These are phyloP conservation scores for Emiliania huxleyi DNA, from an alignment of 78 protist genomes.

Conservation along the genomic window DNA sequence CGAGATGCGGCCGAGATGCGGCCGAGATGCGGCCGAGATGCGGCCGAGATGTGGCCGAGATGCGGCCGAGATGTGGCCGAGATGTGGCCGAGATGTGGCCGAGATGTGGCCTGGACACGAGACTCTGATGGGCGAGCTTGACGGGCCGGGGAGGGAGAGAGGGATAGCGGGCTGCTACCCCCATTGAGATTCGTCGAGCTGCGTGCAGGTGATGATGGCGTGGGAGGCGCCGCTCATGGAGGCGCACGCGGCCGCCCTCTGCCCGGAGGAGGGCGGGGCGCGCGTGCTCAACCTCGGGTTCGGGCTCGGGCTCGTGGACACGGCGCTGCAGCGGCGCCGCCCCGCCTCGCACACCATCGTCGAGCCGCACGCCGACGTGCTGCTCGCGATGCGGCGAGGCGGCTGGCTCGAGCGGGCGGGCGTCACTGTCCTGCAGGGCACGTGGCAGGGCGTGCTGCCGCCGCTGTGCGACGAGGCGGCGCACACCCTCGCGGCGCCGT, in stretches of 20 bases:
- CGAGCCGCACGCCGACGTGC: constrained; percentile 44
- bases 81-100: too few species aligned
- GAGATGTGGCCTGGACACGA: too few species aligned
- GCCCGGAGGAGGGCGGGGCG: neutral
- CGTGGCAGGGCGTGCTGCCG: constrained; percentile 41
- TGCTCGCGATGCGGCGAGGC: neutral
- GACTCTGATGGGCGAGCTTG: too few species aligned
- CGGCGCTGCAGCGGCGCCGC: neutral
- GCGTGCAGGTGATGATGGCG: constrained; percentile 61
- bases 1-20: too few species aligned
- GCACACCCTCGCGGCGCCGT: too few species aligned
- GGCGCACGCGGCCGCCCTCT: constrained; percentile 30
- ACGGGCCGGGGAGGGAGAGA: too few species aligned
- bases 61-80: too few species aligned
- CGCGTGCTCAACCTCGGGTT: constrained; percentile 46
- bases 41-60: too few species aligned
- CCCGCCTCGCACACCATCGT: constrained; percentile 37
- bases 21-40: too few species aligned
- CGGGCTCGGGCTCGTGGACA: constrained; percentile 50
- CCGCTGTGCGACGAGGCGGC: neutral
- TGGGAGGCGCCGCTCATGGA: constrained; percentile 50
- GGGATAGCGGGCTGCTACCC: too few species aligned
- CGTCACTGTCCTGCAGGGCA: neutral
- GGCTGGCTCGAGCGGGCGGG: neutral
- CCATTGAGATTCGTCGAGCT: too few species aligned